Percentiles rank a stretch among this genome's conserved stretches.
phyloP scores from a whole-genome alignment of 2,329 filamentous ascomycete genomes.

The Arachnomyces sp. region DNA sequence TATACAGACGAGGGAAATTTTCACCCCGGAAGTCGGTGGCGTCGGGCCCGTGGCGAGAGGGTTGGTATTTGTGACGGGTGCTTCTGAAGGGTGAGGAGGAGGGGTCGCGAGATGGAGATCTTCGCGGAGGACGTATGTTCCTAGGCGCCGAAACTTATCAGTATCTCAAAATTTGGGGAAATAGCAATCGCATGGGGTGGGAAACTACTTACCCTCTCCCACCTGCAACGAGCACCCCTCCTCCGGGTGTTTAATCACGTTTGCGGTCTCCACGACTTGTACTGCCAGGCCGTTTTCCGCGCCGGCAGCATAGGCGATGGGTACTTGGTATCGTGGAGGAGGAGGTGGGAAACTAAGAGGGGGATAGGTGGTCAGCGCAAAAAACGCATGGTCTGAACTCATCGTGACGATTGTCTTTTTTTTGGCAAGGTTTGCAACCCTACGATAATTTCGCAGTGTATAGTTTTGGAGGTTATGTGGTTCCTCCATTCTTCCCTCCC shows the following conservation, averaged over 20 bases:
- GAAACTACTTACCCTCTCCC: constrained; percentile 63
- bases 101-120: constrained; percentile 88
- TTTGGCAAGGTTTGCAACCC: no score
- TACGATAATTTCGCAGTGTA: no score
- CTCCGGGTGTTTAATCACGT: constrained; percentile 69
- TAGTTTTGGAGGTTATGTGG: no score
- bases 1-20: constrained; percentile 67
- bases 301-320: constrained; percentile 63
- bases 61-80: constrained; percentile 77
- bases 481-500: no score
- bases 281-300: constrained; percentile 59
- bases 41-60: constrained; percentile 77
- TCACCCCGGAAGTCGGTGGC: constrained; percentile 77
- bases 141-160: constrained; percentile 35
- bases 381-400: no score
- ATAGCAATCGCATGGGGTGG: background rate
- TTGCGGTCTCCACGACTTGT: constrained; percentile 88
- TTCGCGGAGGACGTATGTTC: constrained; percentile 83
- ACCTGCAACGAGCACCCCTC: constrained; percentile 86
- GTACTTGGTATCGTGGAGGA: constrained; percentile 71
- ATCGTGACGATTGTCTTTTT: no score
- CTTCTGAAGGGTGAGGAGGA: constrained; percentile 89
- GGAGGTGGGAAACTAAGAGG: constrained; percentile 54
- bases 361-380: no score
- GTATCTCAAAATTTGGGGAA: constrained; percentile 12